Percentiles rank a stretch among this genome's conserved stretches.
Conservation (phyloP, 345 rosid genomes). For the Boechera retrofracta region DNA sequence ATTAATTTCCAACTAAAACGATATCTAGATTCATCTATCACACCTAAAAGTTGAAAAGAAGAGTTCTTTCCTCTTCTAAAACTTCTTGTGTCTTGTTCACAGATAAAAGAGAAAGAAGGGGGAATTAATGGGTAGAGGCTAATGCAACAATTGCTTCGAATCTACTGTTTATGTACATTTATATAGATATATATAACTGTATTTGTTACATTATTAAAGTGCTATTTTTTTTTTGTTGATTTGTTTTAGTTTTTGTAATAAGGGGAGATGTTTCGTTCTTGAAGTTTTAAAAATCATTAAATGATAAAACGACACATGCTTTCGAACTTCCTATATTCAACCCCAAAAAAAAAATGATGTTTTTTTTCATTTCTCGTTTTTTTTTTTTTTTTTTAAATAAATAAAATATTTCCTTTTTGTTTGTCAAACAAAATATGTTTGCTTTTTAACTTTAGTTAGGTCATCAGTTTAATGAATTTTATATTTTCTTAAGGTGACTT, state of each 20-base stretch:
- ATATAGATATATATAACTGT: background rate
- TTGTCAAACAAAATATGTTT: conserved; percentile 13
- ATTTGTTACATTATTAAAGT: conserved; percentile 12
- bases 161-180: conserved; percentile 27
- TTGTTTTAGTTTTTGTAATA: conserved; percentile 19
- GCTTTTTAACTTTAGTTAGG: conserved; percentile 34
- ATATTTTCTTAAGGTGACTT: background rate
- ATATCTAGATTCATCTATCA: conserved; percentile 45
- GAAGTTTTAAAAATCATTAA: conserved; percentile 11
- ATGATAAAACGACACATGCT: conserved; percentile 18
- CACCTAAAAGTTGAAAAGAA: conserved; percentile 33
- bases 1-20: conserved; percentile 40
- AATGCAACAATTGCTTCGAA: conserved; percentile 26
- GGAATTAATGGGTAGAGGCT: conserved; percentile 36
- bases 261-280: conserved; percentile 42
- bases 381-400: background rate
- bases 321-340: background rate
- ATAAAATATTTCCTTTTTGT: background rate
- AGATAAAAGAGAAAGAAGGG: background rate
- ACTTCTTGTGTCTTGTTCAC: conserved; percentile 28
- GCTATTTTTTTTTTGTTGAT: background rate
- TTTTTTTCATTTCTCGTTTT: background rate
- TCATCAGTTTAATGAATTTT: conserved; percentile 27
- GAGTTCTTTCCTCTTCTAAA: conserved; percentile 12
- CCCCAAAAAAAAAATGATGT: background rate